Evolutionary conservation across 1,139 yeast genomes (phyloP).

Genomic region (Saccharomyces hybrid): DNA sequence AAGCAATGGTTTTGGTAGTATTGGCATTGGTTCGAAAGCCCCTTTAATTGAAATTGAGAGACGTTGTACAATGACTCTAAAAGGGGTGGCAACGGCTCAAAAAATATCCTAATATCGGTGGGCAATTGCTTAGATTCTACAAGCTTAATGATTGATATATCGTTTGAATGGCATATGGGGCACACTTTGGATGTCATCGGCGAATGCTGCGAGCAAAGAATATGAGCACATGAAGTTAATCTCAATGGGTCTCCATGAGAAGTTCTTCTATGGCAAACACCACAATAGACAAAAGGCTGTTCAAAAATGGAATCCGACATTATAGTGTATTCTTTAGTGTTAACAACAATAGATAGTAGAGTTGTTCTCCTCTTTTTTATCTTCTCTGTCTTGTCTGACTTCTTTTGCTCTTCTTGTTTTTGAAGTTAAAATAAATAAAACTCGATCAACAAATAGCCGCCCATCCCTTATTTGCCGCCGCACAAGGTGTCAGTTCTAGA

Average conservation of each 20-base stretch:
- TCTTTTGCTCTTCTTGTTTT: background rate
- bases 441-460: conserved; percentile 10
- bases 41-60: conserved; percentile 21
- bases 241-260: conserved; percentile 15
- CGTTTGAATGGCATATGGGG: conserved; percentile 16
- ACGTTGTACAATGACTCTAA: conserved; percentile 22
- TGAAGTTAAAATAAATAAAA: background rate
- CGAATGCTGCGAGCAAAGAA: conserved; percentile 18
- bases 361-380: background rate
- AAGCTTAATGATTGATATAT: conserved; percentile 16
- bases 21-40: conserved; percentile 17
- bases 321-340: background rate
- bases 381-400: background rate
- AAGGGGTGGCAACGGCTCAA: conserved; percentile 20
- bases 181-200: conserved; percentile 8
- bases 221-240: conserved; percentile 28
- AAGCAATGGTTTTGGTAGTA: conserved; percentile 20
- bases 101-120: conserved; percentile 20
- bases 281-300: conserved; percentile 21
- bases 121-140: conserved; percentile 15
- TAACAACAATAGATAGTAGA: background rate
- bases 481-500: background rate
- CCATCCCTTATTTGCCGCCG: conserved; percentile 4
- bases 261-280: conserved; percentile 18
- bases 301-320: conserved; percentile 8